phyloP scores from a whole-genome alignment of 768 basidiomycete species.

The Solioccasus polychromus region DNA sequence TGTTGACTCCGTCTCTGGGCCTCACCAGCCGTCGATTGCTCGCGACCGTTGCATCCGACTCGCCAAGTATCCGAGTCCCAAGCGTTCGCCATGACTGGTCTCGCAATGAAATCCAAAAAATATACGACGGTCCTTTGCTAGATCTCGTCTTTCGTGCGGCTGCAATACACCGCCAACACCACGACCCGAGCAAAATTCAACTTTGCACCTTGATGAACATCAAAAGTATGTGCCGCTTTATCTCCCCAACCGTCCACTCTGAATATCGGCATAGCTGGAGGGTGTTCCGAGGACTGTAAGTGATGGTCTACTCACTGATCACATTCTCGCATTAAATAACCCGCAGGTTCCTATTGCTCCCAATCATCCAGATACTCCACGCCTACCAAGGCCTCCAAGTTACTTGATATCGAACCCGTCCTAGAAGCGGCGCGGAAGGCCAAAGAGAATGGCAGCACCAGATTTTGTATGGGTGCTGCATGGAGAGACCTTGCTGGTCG shows the following conservation, averaged over 20 bases:
- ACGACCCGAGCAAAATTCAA: constrained; percentile 89
- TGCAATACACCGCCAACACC: constrained; percentile 77
- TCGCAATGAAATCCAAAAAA: constrained; percentile 74
- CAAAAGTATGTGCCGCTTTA: constrained; percentile 65
- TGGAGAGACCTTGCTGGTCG: constrained; percentile 94
- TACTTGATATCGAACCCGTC: constrained; percentile 90
- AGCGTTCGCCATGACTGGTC: constrained; percentile 64
- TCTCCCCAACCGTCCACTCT: constrained; percentile 13
- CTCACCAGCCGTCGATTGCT: constrained; percentile 44
- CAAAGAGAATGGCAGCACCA: constrained; percentile 93
- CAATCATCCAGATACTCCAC: constrained; percentile 94
- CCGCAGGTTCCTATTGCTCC: constrained; percentile 90
- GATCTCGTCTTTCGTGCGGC: constrained; percentile 89
- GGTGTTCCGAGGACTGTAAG: constrained; percentile 94
- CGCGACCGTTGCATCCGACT: constrained; percentile 48
- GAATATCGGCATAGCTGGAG: constrained; percentile 62
- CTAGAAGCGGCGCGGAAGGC: constrained; percentile 90
- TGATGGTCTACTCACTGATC: constrained; percentile 2
- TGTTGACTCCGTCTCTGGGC: constrained; percentile 8
- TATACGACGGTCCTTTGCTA: constrained; percentile 84
- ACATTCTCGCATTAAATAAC: constrained; percentile 1
- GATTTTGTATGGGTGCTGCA: constrained; percentile 99
- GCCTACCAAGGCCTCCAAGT: constrained; percentile 80
- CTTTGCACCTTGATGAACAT: constrained; percentile 98
- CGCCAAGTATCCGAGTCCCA: constrained; percentile 2